Evolutionary conservation across 176 grass and related monocot species (phyloP), one percentile per base, ranked within the genome.

Genomic region (Cocos nucifera): DNA sequence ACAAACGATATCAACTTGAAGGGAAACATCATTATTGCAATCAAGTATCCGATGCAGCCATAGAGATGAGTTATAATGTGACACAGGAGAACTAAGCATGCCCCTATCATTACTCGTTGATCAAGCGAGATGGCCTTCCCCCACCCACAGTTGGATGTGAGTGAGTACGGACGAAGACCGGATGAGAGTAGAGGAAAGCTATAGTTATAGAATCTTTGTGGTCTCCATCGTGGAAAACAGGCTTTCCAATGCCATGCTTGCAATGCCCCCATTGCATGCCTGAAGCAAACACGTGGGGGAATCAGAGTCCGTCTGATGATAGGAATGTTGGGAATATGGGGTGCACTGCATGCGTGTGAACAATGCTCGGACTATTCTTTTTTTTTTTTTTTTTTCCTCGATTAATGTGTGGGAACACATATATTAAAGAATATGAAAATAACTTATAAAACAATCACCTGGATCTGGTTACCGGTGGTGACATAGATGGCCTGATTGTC

Each of bases 81-180:
- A 30, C 71, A 89, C n/a, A 72, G 16, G 25, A 86, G 66, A 3
- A 76, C 73, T 32, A 81, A 44, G 62, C 65, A 75, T 28, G 66
- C 70, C 20, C 79, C 76, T 29, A 71, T 51, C 17, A 85, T 53
- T 59, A 95, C 53, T 73, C 86, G 82, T 49, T 80, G 62, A 53
- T 65, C 65, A 52, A 89, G 29, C 6, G 71, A 66, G 64, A 94
- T 25, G 39, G 17, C 75, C 59, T 69, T 19, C 32, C 22, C 15
- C 3, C 51, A 10, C 58, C 54, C 25, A 0, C 6, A 17, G 25
- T 28, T 15, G 19, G 22, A 5, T 19, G 25, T 49, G 61, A 22
- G 2, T 15, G 50, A 28, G 57, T 54, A 4, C 62, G 0, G 58
- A 4, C 20, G 4, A n/a, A 0, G 12, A 3, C 57, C 0, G 71